Evolutionary conservation across 352 stramenopile genomes (phyloP).

Genomic region (Phytophthora multivora): DNA sequence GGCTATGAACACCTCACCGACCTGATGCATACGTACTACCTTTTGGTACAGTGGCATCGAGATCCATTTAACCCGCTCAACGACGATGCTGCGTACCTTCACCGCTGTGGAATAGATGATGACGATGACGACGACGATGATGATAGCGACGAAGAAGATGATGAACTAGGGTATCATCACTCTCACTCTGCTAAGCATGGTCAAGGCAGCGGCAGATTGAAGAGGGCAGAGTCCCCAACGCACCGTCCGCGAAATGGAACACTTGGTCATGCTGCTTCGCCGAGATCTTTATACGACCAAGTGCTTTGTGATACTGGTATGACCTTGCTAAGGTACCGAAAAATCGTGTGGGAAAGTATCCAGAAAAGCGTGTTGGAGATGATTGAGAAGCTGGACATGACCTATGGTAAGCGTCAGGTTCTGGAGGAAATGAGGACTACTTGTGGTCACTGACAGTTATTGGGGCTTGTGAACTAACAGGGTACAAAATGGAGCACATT

Average conservation of each 20-base stretch:
- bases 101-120: conserved; percentile 83
- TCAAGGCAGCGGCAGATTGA: conserved; percentile 8
- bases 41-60: conserved; percentile 90
- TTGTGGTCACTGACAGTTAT: conserved; percentile 13
- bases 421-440: background rate
- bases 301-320: conserved; percentile 82
- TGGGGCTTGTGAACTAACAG: conserved; percentile 28
- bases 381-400: conserved; percentile 72
- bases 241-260: conserved; percentile 43
- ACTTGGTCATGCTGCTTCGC: conserved; percentile 25
- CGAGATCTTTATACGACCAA: conserved; percentile 60
- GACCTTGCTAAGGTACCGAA: conserved; percentile 76
- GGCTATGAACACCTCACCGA: conserved; percentile 76
- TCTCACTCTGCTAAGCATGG: conserved; percentile 17
- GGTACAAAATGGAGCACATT: conserved; percentile 90
- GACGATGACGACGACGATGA: conserved; percentile 80
- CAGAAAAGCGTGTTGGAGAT: conserved; percentile 80
- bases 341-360: conserved; percentile 89
- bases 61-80: conserved; percentile 84
- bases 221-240: conserved; percentile 28
- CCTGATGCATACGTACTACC: conserved; percentile 90
- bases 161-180: conserved; percentile 40
- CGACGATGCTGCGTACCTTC: conserved; percentile 70
- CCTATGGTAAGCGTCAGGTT: conserved; percentile 50
- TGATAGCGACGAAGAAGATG: conserved; percentile 59